A percentile compares a stretch with the other conserved stretches of the same genome.
phyloP scores from a whole-genome alignment of 192 early-diverging fungal genomes.

The Umbelopsis vinacea region DNA sequence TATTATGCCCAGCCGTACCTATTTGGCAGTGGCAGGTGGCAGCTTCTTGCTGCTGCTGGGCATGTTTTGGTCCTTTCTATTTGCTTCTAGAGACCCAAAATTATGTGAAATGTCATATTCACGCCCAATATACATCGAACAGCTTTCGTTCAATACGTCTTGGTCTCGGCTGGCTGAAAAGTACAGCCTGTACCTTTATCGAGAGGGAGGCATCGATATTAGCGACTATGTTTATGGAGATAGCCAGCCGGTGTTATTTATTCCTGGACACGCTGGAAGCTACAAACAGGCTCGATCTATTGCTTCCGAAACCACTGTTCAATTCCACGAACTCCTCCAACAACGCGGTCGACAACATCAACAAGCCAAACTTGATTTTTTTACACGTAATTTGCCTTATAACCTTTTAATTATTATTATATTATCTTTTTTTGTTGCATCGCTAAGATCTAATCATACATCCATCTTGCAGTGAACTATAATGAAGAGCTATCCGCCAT shows the following conservation, averaged over 20 bases:
- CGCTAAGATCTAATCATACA: too few species aligned
- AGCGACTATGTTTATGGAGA: constrained; percentile 35
- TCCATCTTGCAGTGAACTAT: constrained; percentile 60
- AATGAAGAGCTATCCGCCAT: constrained; percentile 93
- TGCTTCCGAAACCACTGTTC: constrained; percentile 68
- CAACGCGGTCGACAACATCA: neutral
- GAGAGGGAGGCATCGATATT: constrained; percentile 61
- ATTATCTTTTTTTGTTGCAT: too few species aligned
- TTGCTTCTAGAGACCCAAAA: constrained; percentile 1
- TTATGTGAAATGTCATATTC: constrained; percentile 57
- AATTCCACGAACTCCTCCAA: constrained; percentile 41
- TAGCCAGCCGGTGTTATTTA: constrained; percentile 78
- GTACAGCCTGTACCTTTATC: constrained; percentile 77
- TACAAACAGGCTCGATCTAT: constrained; percentile 88
- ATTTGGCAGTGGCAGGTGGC: neutral
- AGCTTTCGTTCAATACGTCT: constrained; percentile 40
- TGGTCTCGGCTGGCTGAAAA: constrained; percentile 61
- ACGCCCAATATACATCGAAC: constrained; percentile 52
- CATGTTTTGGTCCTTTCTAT: neutral
- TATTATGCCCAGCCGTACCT: neutral
- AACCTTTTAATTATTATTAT: neutral
- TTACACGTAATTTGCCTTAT: constrained; percentile 46
- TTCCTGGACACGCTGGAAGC: constrained; percentile 96
- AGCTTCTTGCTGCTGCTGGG: neutral
- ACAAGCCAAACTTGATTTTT: constrained; percentile 51